Conservation (phyloP, 345 rosid species). For the Sapria himalayana region DNA sequence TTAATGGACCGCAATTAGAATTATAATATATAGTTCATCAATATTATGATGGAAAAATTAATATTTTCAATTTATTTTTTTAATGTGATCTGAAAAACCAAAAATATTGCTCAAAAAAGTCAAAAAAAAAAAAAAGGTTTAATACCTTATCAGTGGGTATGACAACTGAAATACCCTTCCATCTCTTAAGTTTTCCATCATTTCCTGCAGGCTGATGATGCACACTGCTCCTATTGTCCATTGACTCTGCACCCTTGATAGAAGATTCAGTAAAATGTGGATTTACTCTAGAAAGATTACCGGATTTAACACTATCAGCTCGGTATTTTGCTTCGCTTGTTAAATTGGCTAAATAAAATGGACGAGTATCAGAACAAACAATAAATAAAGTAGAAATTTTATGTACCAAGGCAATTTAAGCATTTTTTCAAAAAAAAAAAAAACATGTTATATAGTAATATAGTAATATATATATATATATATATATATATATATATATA, state of each 20-base stretch:
- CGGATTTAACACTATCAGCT: constrained; percentile 11
- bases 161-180: constrained; percentile 19
- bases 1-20: too few species aligned
- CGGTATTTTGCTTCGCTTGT: constrained; percentile 12
- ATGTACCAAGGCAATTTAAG: not conserved
- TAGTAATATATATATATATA: too few species aligned
- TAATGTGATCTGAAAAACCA: not conserved
- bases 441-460: not conserved
- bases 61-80: too few species aligned
- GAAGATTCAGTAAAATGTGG: constrained; percentile 12
- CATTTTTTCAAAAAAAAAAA: not conserved
- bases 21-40: too few species aligned
- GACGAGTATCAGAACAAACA: constrained; percentile 5
- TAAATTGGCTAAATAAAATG: constrained; percentile 12
- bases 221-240: constrained; percentile 12
- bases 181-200: constrained; percentile 30
- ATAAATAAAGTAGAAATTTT: not conserved
- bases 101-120: not conserved
- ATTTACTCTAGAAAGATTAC: constrained; percentile 25
- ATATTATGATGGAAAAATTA: too few species aligned
- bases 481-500: too few species aligned
- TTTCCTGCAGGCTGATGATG: constrained; percentile 14
- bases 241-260: constrained; percentile 22
- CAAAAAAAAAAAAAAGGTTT: not conserved
- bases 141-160: constrained; percentile 32